Percentiles rank a stretch among this genome's conserved stretches.
Evolutionary conservation across 805 yeast species (phyloP).

Genomic region (Yarrowia sp.): DNA sequence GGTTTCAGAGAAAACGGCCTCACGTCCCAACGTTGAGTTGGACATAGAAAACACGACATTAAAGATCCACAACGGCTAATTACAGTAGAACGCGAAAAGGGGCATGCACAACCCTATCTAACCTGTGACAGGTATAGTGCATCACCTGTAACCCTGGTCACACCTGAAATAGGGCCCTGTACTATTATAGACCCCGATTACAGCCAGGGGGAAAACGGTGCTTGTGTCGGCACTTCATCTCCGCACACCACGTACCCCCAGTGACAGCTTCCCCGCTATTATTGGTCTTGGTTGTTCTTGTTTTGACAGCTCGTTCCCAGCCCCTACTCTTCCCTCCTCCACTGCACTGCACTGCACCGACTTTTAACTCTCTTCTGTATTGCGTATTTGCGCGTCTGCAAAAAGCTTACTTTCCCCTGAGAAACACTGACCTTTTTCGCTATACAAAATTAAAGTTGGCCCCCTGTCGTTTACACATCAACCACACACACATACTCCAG

Average conservation of each 20-base stretch:
- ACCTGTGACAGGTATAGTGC: too few species aligned
- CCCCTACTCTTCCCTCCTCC: not conserved
- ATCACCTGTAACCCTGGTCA: not conserved
- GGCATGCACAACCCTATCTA: not conserved
- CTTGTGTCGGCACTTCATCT: too few species aligned
- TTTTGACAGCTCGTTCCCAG: not conserved
- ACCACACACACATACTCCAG: not conserved
- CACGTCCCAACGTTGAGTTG: too few species aligned
- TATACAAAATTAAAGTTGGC: not conserved
- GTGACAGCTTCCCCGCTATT: not conserved
- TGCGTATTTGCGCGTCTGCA: not conserved
- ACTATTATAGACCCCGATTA: not conserved
- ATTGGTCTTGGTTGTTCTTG: too few species aligned
- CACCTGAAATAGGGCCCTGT: not conserved
- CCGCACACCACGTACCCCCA: not conserved
- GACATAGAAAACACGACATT: too few species aligned
- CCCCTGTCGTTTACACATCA: slow-evolving; percentile 19
- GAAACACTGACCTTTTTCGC: not conserved
- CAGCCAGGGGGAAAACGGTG: not conserved
- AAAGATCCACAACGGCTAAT: too few species aligned
- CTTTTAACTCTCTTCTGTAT: not conserved
- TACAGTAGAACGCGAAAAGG: not conserved
- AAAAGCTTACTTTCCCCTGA: slow-evolving; percentile 16
- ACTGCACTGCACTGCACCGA: too few species aligned
- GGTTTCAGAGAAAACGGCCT: too few species aligned